Evolutionary conservation across 352 stramenopile species (phyloP), one percentile per base, ranked within the genome.

Genomic region (Globisporangium echinulatum): DNA sequence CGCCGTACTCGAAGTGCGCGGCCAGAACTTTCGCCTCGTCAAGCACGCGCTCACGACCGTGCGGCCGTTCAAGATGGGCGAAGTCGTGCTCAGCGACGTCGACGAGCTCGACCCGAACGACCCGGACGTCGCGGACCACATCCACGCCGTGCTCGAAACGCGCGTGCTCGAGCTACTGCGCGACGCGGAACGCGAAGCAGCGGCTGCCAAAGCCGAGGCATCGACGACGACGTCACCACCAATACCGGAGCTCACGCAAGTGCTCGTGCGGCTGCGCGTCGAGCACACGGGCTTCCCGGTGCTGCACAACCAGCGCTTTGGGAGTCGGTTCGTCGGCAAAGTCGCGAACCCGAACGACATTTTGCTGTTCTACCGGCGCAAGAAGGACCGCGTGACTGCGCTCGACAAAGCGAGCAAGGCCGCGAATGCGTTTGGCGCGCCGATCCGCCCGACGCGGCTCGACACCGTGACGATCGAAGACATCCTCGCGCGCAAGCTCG

Each of bases 51-150:
- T 99, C 37, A 84, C 85, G 50, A 93, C 87, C 40, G 94, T 99
- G 9, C 87, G 96, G 15, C 89, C 88, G 8, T 99, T 99, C 75
- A 91, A 93, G 54, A 90, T 97, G 66, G 83, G 75, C 11, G 92
- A 99, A 46, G 68, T 99, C 25, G 70, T 79, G 53, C 71, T 98
- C 3, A 79, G 60, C n/a, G 84, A 95, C 51, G 64, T 97, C 51
- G 82, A 91, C 38, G 75, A 86, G 19, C 66, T 98, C 3, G 91
- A 98, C 69, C 85, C 90, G 17, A 90, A 97, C 54, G 90, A 98
- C 67, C 86, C 89, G 5, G 75, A 95, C 54, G 79, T 92, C 25
- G 68, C 76, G 5, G 79, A 89, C 11, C 84, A 68, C 15, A 92
- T 96, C 56, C 61, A 72, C 7, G 70, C 78, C n/a, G 70, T 91